A percentile compares a stretch with the other conserved stretches of the same genome.
Evolutionary conservation across 495 filamentous ascomycete genomes (phyloP).

Genomic region (Antarctomyces pellizariae): DNA sequence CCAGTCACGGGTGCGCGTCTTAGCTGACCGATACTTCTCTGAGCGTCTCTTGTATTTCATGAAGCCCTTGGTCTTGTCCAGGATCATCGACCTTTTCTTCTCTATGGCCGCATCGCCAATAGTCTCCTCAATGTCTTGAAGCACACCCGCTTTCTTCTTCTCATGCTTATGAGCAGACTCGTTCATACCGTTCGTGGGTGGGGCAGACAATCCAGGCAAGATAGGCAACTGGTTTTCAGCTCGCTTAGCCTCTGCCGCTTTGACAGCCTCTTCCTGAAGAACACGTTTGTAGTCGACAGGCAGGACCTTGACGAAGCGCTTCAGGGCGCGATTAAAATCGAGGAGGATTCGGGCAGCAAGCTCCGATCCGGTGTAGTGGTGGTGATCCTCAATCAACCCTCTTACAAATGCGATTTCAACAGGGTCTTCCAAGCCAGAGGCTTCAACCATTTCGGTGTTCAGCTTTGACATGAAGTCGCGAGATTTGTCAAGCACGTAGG

Average conservation of each 20-base stretch:
- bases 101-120: conserved; percentile 78
- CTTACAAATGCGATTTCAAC: conserved; percentile 84
- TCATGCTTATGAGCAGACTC: conserved; percentile 33
- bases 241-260: conserved; percentile 61
- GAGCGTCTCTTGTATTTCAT: conserved; percentile 93
- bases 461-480: conserved; percentile 85
- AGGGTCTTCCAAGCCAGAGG: conserved; percentile 68
- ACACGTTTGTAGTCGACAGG: conserved; percentile 97
- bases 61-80: conserved; percentile 96
- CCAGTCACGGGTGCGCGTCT: conserved; percentile 85
- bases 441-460: conserved; percentile 97
- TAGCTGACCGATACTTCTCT: conserved; percentile 83
- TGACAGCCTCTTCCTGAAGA: conserved; percentile 62
- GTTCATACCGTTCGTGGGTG: conserved; percentile 21
- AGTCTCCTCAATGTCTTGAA: conserved; percentile 90
- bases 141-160: conserved; percentile 61
- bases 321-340: conserved; percentile 89
- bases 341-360: conserved; percentile 83
- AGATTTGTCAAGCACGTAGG: conserved; percentile 84
- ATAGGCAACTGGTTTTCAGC: conserved; percentile 66
- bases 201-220: conserved; percentile 43
- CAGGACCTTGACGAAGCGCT: conserved; percentile 82
- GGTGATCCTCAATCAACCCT: conserved; percentile 90
- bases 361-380: conserved; percentile 97
- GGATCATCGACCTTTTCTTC: conserved; percentile 75